Percentiles rank a stretch among this genome's conserved stretches.
These are phyloP conservation scores for Hibiscus syriacus DNA, from an alignment of 345 rosid species.

Conservation along the genomic window DNA sequence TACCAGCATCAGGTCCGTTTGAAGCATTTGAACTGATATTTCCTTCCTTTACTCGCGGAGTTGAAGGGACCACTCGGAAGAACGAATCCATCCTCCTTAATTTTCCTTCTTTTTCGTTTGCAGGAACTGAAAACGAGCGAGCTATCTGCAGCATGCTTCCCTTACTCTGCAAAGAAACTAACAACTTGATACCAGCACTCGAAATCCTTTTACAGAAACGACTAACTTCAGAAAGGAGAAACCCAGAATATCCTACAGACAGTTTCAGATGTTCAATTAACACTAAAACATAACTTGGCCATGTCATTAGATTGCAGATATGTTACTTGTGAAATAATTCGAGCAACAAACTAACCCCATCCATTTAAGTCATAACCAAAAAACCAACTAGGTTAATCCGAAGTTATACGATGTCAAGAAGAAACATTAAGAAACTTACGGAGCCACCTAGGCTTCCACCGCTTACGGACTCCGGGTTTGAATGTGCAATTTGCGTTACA, in stretches of 20 bases:
- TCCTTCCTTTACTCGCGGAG: conserved; percentile 73
- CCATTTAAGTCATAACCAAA: no score
- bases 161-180: conserved; percentile 44
- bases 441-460: conserved; percentile 38
- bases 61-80: conserved; percentile 80
- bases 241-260: background rate
- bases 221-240: background rate
- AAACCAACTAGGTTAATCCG: no score
- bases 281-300: background rate
- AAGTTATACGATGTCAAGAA: background rate
- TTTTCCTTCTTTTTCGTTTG: conserved; percentile 52
- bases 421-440: conserved; percentile 12
- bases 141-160: conserved; percentile 40
- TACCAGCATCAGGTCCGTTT: conserved; percentile 41
- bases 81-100: conserved; percentile 76
- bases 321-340: no score
- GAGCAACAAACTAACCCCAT: no score
- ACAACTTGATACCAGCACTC: background rate
- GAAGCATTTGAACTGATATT: conserved; percentile 31
- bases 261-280: background rate
- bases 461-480: conserved; percentile 38
- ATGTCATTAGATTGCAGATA: background rate
- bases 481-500: conserved; percentile 35
- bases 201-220: background rate
- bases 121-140: conserved; percentile 87